Percentiles rank a stretch among this genome's conserved stretches.
Evolutionary conservation across 306 rosid species (phyloP).

Genomic region (Quercus agrifolia): DNA sequence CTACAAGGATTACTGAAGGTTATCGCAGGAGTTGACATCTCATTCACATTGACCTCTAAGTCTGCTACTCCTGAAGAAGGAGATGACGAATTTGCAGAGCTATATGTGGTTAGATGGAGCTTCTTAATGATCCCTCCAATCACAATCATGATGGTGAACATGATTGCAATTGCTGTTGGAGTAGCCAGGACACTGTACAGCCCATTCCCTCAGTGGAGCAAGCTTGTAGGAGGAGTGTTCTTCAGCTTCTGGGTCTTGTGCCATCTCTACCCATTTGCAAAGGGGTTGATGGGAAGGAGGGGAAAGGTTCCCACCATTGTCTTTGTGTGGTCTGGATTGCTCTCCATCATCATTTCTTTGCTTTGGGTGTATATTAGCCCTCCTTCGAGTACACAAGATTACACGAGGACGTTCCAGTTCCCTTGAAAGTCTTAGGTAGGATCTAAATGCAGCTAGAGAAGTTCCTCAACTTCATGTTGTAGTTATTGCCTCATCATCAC

Average conservation of each 20-base stretch:
- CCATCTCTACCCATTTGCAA: conserved; percentile 81
- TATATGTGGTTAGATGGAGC: conserved; percentile 80
- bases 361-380: conserved; percentile 86
- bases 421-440: conserved; percentile 30
- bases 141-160: conserved; percentile 80
- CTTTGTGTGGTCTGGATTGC: conserved; percentile 82
- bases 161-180: conserved; percentile 74
- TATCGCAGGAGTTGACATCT: conserved; percentile 81
- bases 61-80: conserved; percentile 72
- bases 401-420: conserved; percentile 53
- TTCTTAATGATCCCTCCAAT: conserved; percentile 84
- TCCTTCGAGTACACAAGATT: conserved; percentile 56
- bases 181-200: conserved; percentile 73
- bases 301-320: conserved; percentile 79
- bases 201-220: conserved; percentile 84
- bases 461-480: conserved; percentile 32
- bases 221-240: conserved; percentile 75
- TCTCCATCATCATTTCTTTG: conserved; percentile 71
- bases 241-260: conserved; percentile 86
- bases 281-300: conserved; percentile 77
- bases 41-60: conserved; percentile 79
- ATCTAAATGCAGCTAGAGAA: conserved; percentile 6
- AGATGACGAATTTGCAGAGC: conserved; percentile 78
- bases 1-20: conserved; percentile 79
- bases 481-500: not conserved